A percentile compares a stretch with the other conserved stretches of the same genome.
Evolutionary conservation across 148 eudicot species (phyloP).

Genomic region (Nyssa sinensis): DNA sequence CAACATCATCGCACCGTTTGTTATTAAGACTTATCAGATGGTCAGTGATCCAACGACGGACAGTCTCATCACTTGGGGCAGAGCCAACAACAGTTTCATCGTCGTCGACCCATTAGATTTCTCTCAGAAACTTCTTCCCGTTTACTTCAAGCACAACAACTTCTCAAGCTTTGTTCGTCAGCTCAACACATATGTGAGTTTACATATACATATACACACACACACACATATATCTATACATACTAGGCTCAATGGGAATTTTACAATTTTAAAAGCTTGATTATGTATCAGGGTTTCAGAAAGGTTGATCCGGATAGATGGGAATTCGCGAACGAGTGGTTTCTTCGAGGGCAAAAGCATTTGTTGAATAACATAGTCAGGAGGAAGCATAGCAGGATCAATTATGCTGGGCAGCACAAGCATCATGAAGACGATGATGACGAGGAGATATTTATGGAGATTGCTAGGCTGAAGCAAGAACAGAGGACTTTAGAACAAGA

Average conservation of each 20-base stretch:
- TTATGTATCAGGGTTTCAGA: slow-evolving; percentile 46
- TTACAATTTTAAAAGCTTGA: too few relatives aligned
- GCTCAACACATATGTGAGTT: slow-evolving; percentile 78
- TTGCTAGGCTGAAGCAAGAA: slow-evolving; percentile 55
- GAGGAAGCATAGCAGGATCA: slow-evolving; percentile 32
- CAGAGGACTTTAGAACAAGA: slow-evolving; percentile 58
- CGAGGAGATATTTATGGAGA: slow-evolving; percentile 45
- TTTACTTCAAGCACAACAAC: slow-evolving; percentile 75
- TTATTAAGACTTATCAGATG: slow-evolving; percentile 78
- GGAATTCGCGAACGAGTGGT: slow-evolving; percentile 81
- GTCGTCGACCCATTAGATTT: slow-evolving; percentile 67
- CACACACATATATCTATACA: too few relatives aligned
- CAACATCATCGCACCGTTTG: slow-evolving; percentile 54
- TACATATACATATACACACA: neutral
- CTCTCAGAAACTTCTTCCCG: slow-evolving; percentile 54
- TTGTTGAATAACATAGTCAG: slow-evolving; percentile 54
- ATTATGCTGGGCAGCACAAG: neutral
- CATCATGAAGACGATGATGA: slow-evolving; percentile 34
- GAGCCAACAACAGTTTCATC: slow-evolving; percentile 63
- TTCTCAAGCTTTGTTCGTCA: slow-evolving; percentile 94
- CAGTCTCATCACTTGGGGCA: slow-evolving; percentile 61
- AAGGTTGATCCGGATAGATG: slow-evolving; percentile 71
- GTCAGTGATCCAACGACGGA: slow-evolving; percentile 58
- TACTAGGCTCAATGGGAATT: too few relatives aligned
- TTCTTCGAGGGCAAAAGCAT: slow-evolving; percentile 62